Evolutionary conservation across 2,329 filamentous ascomycete genomes (phyloP).

Genomic region (Botrytis byssoidea): DNA sequence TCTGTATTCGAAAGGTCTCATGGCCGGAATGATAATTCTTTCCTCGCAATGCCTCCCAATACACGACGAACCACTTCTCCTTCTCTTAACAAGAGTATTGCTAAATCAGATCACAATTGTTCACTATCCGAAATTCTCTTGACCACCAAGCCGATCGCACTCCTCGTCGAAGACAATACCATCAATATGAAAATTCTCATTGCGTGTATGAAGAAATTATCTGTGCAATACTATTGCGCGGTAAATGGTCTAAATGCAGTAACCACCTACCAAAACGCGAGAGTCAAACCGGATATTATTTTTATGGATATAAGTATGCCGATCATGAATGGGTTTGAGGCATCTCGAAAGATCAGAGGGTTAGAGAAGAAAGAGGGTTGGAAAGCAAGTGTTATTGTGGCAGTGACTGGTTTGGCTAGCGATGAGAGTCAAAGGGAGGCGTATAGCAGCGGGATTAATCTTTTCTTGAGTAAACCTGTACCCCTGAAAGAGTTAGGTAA

Average conservation of each 20-base stretch:
- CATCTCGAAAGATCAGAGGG: conserved; percentile 19
- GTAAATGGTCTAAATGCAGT: conserved; percentile 23
- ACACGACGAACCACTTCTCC: neutral
- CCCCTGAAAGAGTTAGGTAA: conserved; percentile 8
- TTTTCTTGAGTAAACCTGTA: conserved; percentile 53
- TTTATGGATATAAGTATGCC: conserved; percentile 57
- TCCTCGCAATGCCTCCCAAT: neutral
- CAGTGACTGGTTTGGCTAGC: conserved; percentile 50
- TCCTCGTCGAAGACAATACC: conserved; percentile 41
- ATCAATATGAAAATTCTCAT: conserved; percentile 40
- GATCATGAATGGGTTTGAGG: conserved; percentile 47
- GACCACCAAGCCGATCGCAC: neutral
- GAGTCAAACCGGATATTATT: conserved; percentile 39
- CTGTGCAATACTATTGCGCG: conserved; percentile 35
- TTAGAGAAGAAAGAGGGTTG: conserved; percentile 13
- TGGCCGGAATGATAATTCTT: neutral
- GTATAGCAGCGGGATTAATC: conserved; percentile 49
- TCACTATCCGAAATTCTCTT: neutral
- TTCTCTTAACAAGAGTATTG: neutral
- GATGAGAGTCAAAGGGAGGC: conserved; percentile 48
- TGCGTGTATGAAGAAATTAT: conserved; percentile 24
- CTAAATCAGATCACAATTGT: neutral
- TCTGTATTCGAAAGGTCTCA: conserved; percentile 1
- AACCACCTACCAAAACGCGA: conserved; percentile 10
- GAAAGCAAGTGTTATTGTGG: conserved; percentile 45